Percentiles rank a stretch among this genome's conserved stretches.
Evolutionary conservation across 2,329 filamentous ascomycete species (phyloP).

Genomic region (Madurella fahalii): DNA sequence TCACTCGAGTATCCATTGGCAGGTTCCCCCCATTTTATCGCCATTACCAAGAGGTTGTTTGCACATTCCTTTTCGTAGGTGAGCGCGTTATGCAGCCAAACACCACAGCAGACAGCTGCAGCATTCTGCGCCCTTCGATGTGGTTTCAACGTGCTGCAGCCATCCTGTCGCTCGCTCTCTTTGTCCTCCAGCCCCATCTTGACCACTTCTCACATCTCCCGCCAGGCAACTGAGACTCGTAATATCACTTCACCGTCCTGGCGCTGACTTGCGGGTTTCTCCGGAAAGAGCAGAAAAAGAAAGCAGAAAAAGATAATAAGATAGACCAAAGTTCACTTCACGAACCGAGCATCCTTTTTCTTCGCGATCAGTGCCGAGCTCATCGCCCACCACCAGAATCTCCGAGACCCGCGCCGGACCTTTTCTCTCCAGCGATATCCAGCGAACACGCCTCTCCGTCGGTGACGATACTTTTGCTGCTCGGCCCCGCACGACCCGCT

Average conservation of each 20-base stretch:
- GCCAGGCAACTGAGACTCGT: background rate
- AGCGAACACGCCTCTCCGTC: background rate
- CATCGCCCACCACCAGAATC: constrained; percentile 1
- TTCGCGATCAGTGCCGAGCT: background rate
- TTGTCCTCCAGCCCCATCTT: background rate
- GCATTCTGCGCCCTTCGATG: background rate
- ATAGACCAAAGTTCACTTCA: constrained; percentile 15
- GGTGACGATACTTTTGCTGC: background rate
- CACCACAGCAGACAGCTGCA: background rate
- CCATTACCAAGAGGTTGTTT: constrained; percentile 18
- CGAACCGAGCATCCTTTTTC: constrained; percentile 16
- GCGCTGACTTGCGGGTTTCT: constrained; percentile 10
- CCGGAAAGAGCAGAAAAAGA: constrained; percentile 9
- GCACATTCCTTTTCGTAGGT: constrained; percentile 20
- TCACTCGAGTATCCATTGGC: constrained; percentile 31
- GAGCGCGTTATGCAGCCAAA: background rate
- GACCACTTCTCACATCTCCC: background rate
- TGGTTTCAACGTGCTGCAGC: background rate
- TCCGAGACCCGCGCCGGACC: background rate
- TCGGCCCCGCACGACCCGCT: background rate
- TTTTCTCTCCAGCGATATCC: background rate
- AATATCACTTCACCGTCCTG: background rate
- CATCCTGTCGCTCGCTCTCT: background rate
- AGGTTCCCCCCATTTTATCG: constrained; percentile 21
- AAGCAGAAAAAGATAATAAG: constrained; percentile 14